These are phyloP conservation scores for Pyrenophora teres DNA, from an alignment of 2,329 filamentous ascomycete species.

Conservation along the genomic window DNA sequence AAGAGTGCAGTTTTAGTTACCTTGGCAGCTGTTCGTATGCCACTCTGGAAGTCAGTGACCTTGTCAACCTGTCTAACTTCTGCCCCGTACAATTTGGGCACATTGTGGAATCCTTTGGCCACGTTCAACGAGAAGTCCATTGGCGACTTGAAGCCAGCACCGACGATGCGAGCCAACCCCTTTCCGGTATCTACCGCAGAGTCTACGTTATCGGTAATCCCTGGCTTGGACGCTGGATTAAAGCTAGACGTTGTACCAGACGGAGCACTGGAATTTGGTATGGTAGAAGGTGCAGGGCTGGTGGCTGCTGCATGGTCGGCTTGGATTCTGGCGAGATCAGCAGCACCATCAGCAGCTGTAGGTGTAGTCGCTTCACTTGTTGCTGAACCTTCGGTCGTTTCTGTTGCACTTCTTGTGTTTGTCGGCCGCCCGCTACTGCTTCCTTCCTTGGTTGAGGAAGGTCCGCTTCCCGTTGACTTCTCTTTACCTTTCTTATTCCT, in stretches of 20 bases:
- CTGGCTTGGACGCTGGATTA: slow-evolving; percentile 20
- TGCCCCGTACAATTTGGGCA: slow-evolving; percentile 83
- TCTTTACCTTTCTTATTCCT: slow-evolving; percentile 36
- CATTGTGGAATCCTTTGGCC: slow-evolving; percentile 86
- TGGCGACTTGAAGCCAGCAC: slow-evolving; percentile 76
- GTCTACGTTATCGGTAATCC: slow-evolving; percentile 48
- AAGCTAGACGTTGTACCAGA: slow-evolving; percentile 10
- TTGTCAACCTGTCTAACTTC: slow-evolving; percentile 78
- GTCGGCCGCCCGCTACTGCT: slow-evolving; percentile 18
- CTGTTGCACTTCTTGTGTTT: slow-evolving; percentile 20
- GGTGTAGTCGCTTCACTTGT: slow-evolving; percentile 28
- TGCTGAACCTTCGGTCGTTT: slow-evolving; percentile 17
- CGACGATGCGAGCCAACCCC: slow-evolving; percentile 72
- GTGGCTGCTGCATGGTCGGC: slow-evolving; percentile 12
- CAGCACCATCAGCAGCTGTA: slow-evolving; percentile 17
- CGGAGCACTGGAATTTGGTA: slow-evolving; percentile 14
- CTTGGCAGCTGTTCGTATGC: slow-evolving; percentile 76
- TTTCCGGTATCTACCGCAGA: slow-evolving; percentile 68
- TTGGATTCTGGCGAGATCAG: slow-evolving; percentile 11
- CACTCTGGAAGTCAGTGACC: slow-evolving; percentile 76
- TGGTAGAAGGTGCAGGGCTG: slow-evolving; percentile 23
- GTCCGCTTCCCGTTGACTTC: slow-evolving; percentile 17
- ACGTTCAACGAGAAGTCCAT: slow-evolving; percentile 84
- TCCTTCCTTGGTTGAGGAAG: slow-evolving; percentile 20
- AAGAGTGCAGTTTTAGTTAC: slow-evolving; percentile 38